Percentiles rank a stretch among this genome's conserved stretches.
These are phyloP conservation scores for Emydomyces testavorans DNA, from an alignment of 2,329 filamentous ascomycete genomes.

Conservation along the genomic window DNA sequence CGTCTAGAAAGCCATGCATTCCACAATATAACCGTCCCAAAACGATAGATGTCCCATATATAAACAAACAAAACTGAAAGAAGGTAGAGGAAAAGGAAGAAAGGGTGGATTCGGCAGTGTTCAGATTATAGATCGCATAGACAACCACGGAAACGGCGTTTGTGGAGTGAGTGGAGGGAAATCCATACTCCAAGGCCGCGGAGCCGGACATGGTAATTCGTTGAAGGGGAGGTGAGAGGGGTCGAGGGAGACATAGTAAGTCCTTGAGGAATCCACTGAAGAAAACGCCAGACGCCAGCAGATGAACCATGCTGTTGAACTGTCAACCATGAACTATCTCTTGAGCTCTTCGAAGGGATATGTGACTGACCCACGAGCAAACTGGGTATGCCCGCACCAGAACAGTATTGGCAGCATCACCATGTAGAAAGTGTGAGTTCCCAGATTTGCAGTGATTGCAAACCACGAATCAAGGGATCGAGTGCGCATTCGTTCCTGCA, in stretches of 20 bases:
- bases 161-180: slow-evolving; percentile 91
- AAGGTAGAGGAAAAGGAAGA: slow-evolving; percentile 47
- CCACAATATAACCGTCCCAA: slow-evolving; percentile 90
- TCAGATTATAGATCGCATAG: slow-evolving; percentile 64
- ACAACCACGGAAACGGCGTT: slow-evolving; percentile 92
- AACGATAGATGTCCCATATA: slow-evolving; percentile 81
- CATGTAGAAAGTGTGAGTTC: slow-evolving; percentile 99
- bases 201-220: slow-evolving; percentile 86
- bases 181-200: slow-evolving; percentile 89
- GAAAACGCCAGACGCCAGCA: slow-evolving; percentile 68
- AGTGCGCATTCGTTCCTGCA: slow-evolving; percentile 70
- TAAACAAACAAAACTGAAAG: slow-evolving; percentile 61
- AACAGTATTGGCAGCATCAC: slow-evolving; percentile 85
- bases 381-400: slow-evolving; percentile 80
- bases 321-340: slow-evolving; percentile 10
- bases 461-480: slow-evolving; percentile 91
- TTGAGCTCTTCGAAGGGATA: slow-evolving; percentile 5
- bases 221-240: slow-evolving; percentile 79
- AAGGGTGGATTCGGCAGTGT: slow-evolving; percentile 52
- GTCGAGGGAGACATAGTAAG: slow-evolving; percentile 79
- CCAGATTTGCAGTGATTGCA: slow-evolving; percentile 87
- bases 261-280: slow-evolving; percentile 92
- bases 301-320: slow-evolving; percentile 46
- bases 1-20: slow-evolving; percentile 96
- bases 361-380: slow-evolving; percentile 68